Percentiles rank a stretch among this genome's conserved stretches.
Conservation (phyloP, 202 grass and related monocot species). For the Panicum virgatum region DNA sequence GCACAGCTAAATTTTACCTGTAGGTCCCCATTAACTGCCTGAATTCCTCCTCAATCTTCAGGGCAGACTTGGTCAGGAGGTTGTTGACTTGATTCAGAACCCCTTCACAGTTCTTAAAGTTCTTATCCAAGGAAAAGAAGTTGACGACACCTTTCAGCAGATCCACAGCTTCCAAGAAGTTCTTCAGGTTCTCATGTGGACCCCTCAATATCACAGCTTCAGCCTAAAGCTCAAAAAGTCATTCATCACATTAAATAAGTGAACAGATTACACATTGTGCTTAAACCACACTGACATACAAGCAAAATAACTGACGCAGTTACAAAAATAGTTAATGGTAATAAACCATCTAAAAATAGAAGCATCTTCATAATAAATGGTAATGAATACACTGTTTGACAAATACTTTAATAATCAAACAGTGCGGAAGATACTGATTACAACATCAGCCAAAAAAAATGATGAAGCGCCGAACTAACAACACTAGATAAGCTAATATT, state of each 20-base stretch:
- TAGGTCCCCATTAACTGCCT: slow-evolving; percentile 52
- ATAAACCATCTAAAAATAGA: background rate
- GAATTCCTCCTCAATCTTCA: slow-evolving; percentile 73
- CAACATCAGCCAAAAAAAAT: background rate
- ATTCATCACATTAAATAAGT: background rate
- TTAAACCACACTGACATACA: background rate
- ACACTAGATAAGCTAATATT: slow-evolving; percentile 9
- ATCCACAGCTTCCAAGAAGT: slow-evolving; percentile 68
- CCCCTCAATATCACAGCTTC: slow-evolving; percentile 64
- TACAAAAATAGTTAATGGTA: background rate
- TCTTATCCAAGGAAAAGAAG: slow-evolving; percentile 60
- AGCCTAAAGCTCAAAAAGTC: slow-evolving; percentile 49
- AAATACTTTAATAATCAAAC: background rate
- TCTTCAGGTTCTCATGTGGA: slow-evolving; percentile 62
- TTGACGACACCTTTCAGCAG: slow-evolving; percentile 51
- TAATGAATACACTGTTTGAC: background rate
- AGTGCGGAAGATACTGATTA: background rate
- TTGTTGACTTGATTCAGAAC: slow-evolving; percentile 55
- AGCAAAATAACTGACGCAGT: background rate
- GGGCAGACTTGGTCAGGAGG: slow-evolving; percentile 56
- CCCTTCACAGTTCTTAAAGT: slow-evolving; percentile 46
- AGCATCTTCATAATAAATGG: background rate
- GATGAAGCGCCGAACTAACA: background rate
- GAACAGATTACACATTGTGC: background rate
- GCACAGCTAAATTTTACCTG: slow-evolving; percentile 48